These are phyloP conservation scores for Amborella trichopoda DNA, from an alignment of 164 flowering plant genomes.

Conservation along the genomic window DNA sequence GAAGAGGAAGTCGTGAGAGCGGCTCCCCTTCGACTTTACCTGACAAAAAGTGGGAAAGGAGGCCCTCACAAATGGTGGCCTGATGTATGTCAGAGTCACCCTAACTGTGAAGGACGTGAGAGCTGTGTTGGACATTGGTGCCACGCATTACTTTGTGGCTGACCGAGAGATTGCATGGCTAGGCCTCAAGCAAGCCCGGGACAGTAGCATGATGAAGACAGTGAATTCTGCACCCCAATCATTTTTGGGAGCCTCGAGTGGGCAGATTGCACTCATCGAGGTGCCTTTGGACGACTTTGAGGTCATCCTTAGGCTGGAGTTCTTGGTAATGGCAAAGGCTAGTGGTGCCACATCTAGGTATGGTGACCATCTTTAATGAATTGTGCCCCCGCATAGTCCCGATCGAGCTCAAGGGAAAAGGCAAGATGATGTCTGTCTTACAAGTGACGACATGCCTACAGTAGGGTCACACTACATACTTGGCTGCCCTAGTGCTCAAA, in stretches of 20 bases:
- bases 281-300: not conserved
- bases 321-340: not conserved
- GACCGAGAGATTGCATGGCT: not conserved
- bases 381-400: not conserved
- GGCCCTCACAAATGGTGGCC: not conserved
- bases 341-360: not conserved
- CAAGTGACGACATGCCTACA: not conserved
- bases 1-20: not conserved
- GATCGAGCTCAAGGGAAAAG: too few species aligned
- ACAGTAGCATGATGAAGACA: not conserved
- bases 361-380: not conserved
- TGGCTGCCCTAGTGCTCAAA: slow-evolving; percentile 1
- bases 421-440: too few species aligned
- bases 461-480: slow-evolving; percentile 1
- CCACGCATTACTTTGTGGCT: slow-evolving; percentile 8
- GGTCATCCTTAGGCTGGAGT: not conserved
- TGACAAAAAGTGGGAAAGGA: not conserved
- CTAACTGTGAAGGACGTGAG: not conserved
- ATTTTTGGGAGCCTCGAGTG: not conserved
- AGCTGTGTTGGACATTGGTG: not conserved
- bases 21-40: not conserved
- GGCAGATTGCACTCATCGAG: not conserved
- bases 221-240: not conserved
- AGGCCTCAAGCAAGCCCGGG: not conserved
- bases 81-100: not conserved